Conservation (phyloP, 331 rosid genomes). For the Quercus phellos region DNA sequence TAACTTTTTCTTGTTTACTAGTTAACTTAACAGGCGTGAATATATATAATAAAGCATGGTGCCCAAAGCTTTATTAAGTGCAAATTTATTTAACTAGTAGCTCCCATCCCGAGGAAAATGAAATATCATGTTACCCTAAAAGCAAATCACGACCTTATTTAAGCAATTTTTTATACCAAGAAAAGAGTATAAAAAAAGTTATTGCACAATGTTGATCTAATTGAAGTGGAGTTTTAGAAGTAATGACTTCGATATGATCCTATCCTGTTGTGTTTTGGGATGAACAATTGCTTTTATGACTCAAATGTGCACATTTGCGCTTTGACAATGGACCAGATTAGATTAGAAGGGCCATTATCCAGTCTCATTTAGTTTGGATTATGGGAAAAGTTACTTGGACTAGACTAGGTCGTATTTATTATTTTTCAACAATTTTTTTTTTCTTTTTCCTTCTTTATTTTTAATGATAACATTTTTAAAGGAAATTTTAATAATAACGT, state of each 20-base stretch:
- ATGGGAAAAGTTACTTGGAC: no score
- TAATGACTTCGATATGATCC: neutral
- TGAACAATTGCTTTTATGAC: neutral
- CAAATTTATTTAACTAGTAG: neutral
- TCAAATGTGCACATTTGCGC: neutral
- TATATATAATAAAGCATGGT: neutral
- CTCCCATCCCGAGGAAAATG: neutral
- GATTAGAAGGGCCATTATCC: neutral
- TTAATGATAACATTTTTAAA: no score
- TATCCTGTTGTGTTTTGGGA: neutral
- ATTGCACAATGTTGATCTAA: no score
- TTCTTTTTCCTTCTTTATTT: neutral
- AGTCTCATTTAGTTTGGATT: neutral
- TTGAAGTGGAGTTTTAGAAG: neutral
- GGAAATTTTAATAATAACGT: no score
- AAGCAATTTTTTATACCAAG: neutral
- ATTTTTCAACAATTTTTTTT: neutral
- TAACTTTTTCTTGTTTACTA: neutral
- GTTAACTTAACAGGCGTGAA: neutral
- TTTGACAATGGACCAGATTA: neutral
- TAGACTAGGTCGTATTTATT: no score
- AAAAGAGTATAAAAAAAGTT: neutral
- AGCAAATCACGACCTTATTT: neutral
- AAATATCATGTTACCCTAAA: neutral
- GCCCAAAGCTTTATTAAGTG: neutral